Conservation (phyloP, 2,329 filamentous ascomycete genomes). For the Fusarium sp. region DNA sequence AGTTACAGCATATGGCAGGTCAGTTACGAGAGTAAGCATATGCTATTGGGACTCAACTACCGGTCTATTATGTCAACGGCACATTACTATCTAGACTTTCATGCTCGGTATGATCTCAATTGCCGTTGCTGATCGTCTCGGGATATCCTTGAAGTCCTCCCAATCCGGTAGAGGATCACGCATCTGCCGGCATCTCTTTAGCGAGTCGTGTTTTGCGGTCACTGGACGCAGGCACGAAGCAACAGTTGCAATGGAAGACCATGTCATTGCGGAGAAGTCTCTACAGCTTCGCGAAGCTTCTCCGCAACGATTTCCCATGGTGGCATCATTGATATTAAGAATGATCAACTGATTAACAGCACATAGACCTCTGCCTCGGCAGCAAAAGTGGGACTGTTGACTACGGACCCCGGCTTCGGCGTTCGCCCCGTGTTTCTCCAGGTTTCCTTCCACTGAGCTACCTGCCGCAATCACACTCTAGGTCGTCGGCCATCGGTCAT, state of each 20-base stretch:
- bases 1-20: neutral
- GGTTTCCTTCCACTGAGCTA: slow-evolving; percentile 39
- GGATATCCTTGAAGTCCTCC: neutral
- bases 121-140: neutral
- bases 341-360: slow-evolving; percentile 13
- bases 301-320: neutral
- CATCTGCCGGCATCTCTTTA: slow-evolving; percentile 15
- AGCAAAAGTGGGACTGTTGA: slow-evolving; percentile 39
- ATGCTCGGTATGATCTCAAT: neutral
- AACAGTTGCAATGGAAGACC: slow-evolving; percentile 4
- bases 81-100: neutral
- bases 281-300: slow-evolving; percentile 29
- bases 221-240: neutral
- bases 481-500: slow-evolving; percentile 27
- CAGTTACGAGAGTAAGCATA: neutral
- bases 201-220: neutral
- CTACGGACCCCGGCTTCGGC: slow-evolving; percentile 44
- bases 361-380: slow-evolving; percentile 42
- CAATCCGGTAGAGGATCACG: slow-evolving; percentile 3
- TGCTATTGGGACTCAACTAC: neutral
- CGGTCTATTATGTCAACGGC: too few relatives aligned
- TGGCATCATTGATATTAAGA: slow-evolving; percentile 22
- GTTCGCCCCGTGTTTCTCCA: slow-evolving; percentile 47
- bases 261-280: slow-evolving; percentile 28
- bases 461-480: slow-evolving; percentile 24